phyloP scores from a whole-genome alignment of 768 basidiomycete genomes.

The Agaricus blazei region DNA sequence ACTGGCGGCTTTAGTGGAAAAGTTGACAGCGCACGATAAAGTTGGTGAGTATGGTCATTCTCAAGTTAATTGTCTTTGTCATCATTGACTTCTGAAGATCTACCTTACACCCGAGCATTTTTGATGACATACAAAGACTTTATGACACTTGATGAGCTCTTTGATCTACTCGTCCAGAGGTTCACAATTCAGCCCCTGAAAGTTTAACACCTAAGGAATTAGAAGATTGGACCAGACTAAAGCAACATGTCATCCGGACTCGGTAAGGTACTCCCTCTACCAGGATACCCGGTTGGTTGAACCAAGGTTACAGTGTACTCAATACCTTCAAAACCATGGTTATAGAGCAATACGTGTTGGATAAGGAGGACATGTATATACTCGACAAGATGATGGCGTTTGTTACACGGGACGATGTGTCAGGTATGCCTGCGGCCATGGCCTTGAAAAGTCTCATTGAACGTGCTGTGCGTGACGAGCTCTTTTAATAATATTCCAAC shows the following conservation, averaged over 20 bases:
- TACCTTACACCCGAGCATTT: slow-evolving; percentile 82
- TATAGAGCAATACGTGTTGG: slow-evolving; percentile 75
- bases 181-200: slow-evolving; percentile 77
- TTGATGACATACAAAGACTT: slow-evolving; percentile 96
- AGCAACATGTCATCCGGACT: slow-evolving; percentile 83
- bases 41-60: slow-evolving; percentile 47
- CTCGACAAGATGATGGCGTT: slow-evolving; percentile 82
- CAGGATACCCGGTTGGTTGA: background rate
- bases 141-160: slow-evolving; percentile 75
- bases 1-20: slow-evolving; percentile 78
- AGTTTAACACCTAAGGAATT: slow-evolving; percentile 56
- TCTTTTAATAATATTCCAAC: slow-evolving; percentile 1
- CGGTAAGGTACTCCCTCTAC: slow-evolving; percentile 48
- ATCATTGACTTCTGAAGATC: slow-evolving; percentile 39
- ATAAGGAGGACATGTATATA: slow-evolving; percentile 81
- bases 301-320: slow-evolving; percentile 53
- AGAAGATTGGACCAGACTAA: slow-evolving; percentile 78
- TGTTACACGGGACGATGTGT: slow-evolving; percentile 57
- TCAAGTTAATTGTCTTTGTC: background rate
- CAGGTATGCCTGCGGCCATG: slow-evolving; percentile 65
- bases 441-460: slow-evolving; percentile 71
- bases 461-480: slow-evolving; percentile 56
- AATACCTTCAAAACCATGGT: slow-evolving; percentile 92
- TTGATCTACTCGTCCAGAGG: slow-evolving; percentile 74
- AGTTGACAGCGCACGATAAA: slow-evolving; percentile 87